Conservation (phyloP, 495 filamentous ascomycete species). For the Pyrenula massariospora region DNA sequence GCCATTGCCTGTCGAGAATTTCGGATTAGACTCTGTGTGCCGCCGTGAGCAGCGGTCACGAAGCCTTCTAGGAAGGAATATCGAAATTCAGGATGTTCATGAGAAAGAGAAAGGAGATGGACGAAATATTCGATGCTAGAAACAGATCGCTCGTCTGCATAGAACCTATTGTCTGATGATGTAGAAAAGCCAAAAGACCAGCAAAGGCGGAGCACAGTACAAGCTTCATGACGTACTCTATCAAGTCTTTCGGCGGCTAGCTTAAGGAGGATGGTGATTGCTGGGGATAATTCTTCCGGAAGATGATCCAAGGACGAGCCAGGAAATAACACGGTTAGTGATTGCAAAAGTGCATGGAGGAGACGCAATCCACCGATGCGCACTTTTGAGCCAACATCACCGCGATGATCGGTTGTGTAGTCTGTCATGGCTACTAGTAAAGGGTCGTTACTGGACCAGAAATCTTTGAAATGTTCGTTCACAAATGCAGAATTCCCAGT, state of each 20-base stretch:
- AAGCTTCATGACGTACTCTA: constrained; percentile 64
- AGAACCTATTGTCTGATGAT: constrained; percentile 17
- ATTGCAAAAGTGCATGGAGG: background rate
- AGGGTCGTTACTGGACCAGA: constrained; percentile 4
- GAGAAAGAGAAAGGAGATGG: constrained; percentile 26
- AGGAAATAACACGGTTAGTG: constrained; percentile 49
- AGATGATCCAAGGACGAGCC: constrained; percentile 37
- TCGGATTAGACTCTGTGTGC: constrained; percentile 70
- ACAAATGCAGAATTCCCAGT: background rate
- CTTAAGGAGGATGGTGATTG: constrained; percentile 36
- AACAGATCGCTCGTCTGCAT: constrained; percentile 32
- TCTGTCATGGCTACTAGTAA: constrained; percentile 57
- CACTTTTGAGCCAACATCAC: constrained; percentile 79
- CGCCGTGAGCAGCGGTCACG: constrained; percentile 71
- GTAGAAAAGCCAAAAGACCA: background rate
- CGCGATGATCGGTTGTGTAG: constrained; percentile 75
- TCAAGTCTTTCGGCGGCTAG: constrained; percentile 82
- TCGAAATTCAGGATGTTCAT: constrained; percentile 23
- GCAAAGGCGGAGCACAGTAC: constrained; percentile 27
- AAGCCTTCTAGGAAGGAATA: constrained; percentile 55
- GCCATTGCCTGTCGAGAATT: constrained; percentile 60
- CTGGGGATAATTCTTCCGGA: constrained; percentile 7
- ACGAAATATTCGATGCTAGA: constrained; percentile 30
- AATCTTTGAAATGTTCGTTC: background rate
- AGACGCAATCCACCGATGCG: constrained; percentile 17